Percentiles rank a stretch among this genome's conserved stretches.
These are phyloP conservation scores for Rhodotorula graminis DNA, from an alignment of 768 basidiomycete species.

Conservation along the genomic window DNA sequence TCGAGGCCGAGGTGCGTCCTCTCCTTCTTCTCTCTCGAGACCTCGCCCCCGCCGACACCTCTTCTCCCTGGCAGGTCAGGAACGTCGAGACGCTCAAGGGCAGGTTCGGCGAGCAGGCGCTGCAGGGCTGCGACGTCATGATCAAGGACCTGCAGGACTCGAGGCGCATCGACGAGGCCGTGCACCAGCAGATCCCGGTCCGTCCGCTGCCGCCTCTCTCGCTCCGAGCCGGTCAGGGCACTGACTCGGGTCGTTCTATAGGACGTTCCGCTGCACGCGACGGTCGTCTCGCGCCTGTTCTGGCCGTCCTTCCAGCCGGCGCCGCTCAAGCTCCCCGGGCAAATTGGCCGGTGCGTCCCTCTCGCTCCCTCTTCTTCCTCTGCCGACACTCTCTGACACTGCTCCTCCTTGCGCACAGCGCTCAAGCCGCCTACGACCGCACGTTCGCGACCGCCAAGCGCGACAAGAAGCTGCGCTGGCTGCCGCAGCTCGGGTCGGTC, in stretches of 20 bases:
- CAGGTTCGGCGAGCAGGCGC: slow-evolving; percentile 84
- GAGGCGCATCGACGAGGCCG: slow-evolving; percentile 76
- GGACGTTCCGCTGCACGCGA: slow-evolving; percentile 73
- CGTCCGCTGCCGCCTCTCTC: slow-evolving; percentile 39
- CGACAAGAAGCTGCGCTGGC: slow-evolving; percentile 82
- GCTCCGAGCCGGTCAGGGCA: neutral
- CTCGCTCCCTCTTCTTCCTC: slow-evolving; percentile 1
- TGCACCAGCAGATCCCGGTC: slow-evolving; percentile 58
- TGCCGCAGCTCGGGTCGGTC: slow-evolving; percentile 82
- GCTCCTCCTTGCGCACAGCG: neutral
- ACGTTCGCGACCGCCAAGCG: slow-evolving; percentile 81
- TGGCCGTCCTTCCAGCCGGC: slow-evolving; percentile 82
- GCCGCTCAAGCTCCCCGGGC: slow-evolving; percentile 72
- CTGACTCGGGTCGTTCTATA: neutral
- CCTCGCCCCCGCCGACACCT: too few relatives aligned
- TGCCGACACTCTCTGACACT: neutral
- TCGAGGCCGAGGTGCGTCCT: slow-evolving; percentile 60
- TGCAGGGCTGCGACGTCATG: slow-evolving; percentile 98
- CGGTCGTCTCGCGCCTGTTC: slow-evolving; percentile 87
- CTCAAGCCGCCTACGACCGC: slow-evolving; percentile 57
- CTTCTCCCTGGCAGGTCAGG: slow-evolving; percentile 57
- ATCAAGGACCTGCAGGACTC: slow-evolving; percentile 95
- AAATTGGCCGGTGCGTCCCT: slow-evolving; percentile 64
- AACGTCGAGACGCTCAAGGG: slow-evolving; percentile 93
- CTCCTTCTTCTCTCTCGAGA: too few relatives aligned